Base-by-base conservation (phyloP, 2,329 filamentous ascomycete genomes). In the Metarhizium album region DNA sequence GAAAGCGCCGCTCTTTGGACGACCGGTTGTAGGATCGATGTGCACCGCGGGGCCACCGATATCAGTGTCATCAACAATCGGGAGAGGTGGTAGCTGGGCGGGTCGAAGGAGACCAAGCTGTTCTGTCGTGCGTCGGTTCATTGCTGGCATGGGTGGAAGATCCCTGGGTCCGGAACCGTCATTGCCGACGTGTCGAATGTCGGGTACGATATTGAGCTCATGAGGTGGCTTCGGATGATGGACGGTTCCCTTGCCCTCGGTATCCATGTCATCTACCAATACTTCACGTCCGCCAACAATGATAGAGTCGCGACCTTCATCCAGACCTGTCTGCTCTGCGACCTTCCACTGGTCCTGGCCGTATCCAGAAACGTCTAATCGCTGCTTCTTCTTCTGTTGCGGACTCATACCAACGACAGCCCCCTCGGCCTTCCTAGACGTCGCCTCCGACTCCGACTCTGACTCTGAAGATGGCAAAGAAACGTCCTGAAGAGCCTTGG, bases 351-450 rank as follows among this genome's bases (percentile, higher is more conserved):
- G 81, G 63, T 97, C 91, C 3, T 74, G 61, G 1, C 90, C 90
- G 52, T 83, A 80, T 0, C 91, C 90, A 49, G 83, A 82, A 22
- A 95, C 82, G 61, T 96, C 90, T 50, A 82, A 77, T 52, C 79
- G 75, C 62, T 90, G 86, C 31, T 76, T 74, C 4, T 72, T 59
- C 58, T 85, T 85, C 13, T 42, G 45, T 27, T 52, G 42, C 6
- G 31, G 29, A 16, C 45, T 47, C 40, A 47, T 35, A 24, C 53
- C 53, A 11, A 11, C 43, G 16, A 8, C 20, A 8, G 24, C 9
- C 9, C 52, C 51, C 16, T 52, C 53, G 14, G 33, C 49, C 27
- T 47, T 52, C 4, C 29, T 37, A 20, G 43, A 14, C 24, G 29
- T 35, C 11, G 51, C 27, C 16, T 42, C 48, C 2, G 33, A 38